A percentile compares a stretch with the other conserved stretches of the same genome.
phyloP scores from a whole-genome alignment of 108 stramenopile genomes.

The Fragilaria crotonensis region DNA sequence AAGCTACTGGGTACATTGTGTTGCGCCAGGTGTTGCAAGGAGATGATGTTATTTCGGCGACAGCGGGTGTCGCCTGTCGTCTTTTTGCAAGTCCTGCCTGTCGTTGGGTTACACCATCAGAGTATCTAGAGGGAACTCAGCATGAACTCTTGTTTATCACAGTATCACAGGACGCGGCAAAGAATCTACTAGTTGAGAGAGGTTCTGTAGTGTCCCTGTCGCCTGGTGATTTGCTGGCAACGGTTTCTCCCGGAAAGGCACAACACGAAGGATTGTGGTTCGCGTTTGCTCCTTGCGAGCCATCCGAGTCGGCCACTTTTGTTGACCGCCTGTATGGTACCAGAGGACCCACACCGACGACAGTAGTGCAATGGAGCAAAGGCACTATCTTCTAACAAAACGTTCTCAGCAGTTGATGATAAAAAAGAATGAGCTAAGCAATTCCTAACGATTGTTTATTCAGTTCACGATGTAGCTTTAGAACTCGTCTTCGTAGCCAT shows the following conservation, averaged over 20 bases:
- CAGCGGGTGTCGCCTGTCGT: conserved; percentile 12
- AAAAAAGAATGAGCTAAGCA: background rate
- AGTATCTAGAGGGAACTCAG: too few relatives aligned
- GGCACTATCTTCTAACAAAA: conserved; percentile 21
- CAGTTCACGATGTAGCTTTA: conserved; percentile 1
- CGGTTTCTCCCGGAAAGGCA: conserved; percentile 4
- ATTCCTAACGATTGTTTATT: background rate
- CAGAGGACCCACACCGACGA: conserved; percentile 30
- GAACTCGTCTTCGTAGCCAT: conserved; percentile 13
- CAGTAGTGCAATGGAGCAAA: conserved; percentile 40
- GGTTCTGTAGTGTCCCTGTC: too few relatives aligned
- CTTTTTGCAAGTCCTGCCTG: conserved; percentile 5
- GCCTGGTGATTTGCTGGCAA: too few relatives aligned
- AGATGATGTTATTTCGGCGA: background rate
- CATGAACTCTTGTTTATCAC: too few relatives aligned
- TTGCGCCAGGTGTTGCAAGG: conserved; percentile 12
- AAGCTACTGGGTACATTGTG: conserved; percentile 1
- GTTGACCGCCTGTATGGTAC: conserved; percentile 22
- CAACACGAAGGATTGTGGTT: conserved; percentile 5
- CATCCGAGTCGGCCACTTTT: conserved; percentile 17
- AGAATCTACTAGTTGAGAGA: background rate
- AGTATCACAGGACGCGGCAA: too few relatives aligned
- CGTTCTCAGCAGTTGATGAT: too few relatives aligned
- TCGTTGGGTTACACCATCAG: too few relatives aligned
- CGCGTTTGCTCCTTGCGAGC: too few relatives aligned